Base-by-base conservation (phyloP, 106 monocot species). In the Phalaenopsis equestris region DNA sequence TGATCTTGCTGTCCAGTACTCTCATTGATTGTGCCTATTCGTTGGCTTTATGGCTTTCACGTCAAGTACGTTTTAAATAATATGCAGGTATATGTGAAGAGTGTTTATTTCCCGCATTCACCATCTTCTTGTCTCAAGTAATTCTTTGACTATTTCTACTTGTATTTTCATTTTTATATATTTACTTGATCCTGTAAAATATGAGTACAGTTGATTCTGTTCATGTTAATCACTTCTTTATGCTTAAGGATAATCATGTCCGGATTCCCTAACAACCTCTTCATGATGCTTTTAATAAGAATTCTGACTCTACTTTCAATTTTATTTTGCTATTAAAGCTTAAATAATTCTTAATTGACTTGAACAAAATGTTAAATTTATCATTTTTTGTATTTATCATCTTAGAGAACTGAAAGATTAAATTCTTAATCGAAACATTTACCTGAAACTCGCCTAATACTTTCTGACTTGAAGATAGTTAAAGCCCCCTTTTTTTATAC, bases 81-180 rank as follows among this genome's bases (percentile, higher is more conserved):
- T 38, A 16, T 72, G 72, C 72, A 72, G 72, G 72, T 72, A 12
- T 72, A 72, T 72, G 72, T 72, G 39, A 72, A 72, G 72, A 72
- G 72, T 39, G 16, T 39, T 72, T 72, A 14, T 39, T 72, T 72
- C 72, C 72, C 72, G 19, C 72, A 72, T 39, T 72, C 72, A 38
- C 72, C 72, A 15, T 72, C 72, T 36, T 39, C 72, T 37, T 72
- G 72, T 72, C 72, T 72, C 72, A 72, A 72, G 72, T 72, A 72
- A 72, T 70, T 70, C 38, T 70, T 70, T 70, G 14, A 15, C 72
- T 72, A 52, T 52, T 72, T 72, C 16, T 6, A 72, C 39, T 72
- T 39, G 16, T 72, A 72, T 41, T 72, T 10, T 72, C 39, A 15
- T 64, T 64, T 64, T 64, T 64, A 7, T n/a, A 64, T 64, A 64